Evolutionary conservation across 768 basidiomycete species (phyloP), one percentile per base, ranked within the genome.

Genomic region (Boletellus emodensis): DNA sequence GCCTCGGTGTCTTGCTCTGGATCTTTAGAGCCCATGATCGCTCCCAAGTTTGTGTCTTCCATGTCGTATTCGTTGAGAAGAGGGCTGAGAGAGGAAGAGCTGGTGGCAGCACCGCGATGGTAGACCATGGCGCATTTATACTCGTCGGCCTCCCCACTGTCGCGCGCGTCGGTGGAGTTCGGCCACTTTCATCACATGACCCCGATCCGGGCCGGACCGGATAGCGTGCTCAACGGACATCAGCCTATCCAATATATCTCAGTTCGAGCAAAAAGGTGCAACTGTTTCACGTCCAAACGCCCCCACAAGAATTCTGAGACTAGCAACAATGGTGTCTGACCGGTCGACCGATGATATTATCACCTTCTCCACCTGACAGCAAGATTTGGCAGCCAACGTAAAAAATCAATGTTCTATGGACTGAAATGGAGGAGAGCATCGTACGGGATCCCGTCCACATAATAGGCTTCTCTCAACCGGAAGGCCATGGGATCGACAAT

Each of bases 401-500:
- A 17, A 48, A 15, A 2, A 52, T 63, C 36, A 62, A 62, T 32
- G 40, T 9, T 35, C 52, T 65, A 67, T 48, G 63, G 41, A 40
- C 40, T 50, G 30, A 59, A 56, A 17, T 60, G 45, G 35, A 66
- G 52, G 52, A 61, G 54, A 48, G 56, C 54, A 35, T 67, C 65
- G 51, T 68, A 67, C 54, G 66, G 66, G 22, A 61, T 56, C 39
- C 65, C 67, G 12, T 67, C 68, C 41, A 65, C 47, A 32, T 69
- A 59, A 46, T 67, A 68, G 9, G 50, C 51, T 15, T 69, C 67
- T 49, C 61, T 55, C 0, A 68, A 18, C 40, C 62, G 63, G n/a
- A 54, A 54, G 17, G 68, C 53, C 63, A 68, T 60, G 32, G 90
- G 93, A 67, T 94, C 88, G 44, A 91, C 80, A 18, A 86, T 77